A percentile compares a stretch with the other conserved stretches of the same genome.
Evolutionary conservation across 495 filamentous ascomycete species (phyloP).

Genomic region (Penicillium coprophilum): DNA sequence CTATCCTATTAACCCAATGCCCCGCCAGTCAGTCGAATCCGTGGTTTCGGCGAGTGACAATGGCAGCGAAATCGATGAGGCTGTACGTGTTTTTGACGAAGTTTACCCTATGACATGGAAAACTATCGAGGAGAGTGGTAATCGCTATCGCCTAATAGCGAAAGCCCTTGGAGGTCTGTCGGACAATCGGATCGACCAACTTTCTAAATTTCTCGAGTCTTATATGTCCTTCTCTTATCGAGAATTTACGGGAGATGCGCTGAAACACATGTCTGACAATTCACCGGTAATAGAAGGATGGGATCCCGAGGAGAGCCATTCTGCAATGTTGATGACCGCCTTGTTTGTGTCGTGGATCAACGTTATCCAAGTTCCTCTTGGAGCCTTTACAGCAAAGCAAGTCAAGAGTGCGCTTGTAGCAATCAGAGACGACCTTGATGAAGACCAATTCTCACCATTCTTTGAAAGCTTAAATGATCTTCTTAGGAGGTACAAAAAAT

Average conservation of each 20-base stretch:
- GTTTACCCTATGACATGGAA: neutral
- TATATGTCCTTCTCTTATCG: neutral
- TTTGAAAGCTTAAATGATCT: conserved; percentile 6
- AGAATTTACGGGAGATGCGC: conserved; percentile 6
- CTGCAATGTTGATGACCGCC: conserved; percentile 34
- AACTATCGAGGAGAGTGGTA: neutral
- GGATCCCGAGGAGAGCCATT: conserved; percentile 5
- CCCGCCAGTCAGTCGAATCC: neutral
- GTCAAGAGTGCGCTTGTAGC: conserved; percentile 1
- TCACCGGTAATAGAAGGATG: neutral
- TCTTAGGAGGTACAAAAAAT: neutral
- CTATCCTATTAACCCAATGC: neutral
- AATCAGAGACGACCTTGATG: neutral
- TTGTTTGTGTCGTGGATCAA: conserved; percentile 34
- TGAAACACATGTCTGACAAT: conserved; percentile 15
- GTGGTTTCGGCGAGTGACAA: neutral
- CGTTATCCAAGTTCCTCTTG: conserved; percentile 16
- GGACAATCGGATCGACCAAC: neutral
- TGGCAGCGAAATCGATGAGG: neutral
- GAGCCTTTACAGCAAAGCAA: conserved; percentile 26
- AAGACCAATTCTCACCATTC: conserved; percentile 2
- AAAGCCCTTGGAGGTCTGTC: conserved; percentile 10
- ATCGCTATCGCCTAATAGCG: conserved; percentile 14
- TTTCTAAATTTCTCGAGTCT: neutral
- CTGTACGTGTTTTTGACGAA: neutral